Conservation (phyloP, 306 rosid genomes). For the Lathyrus oleraceus region DNA sequence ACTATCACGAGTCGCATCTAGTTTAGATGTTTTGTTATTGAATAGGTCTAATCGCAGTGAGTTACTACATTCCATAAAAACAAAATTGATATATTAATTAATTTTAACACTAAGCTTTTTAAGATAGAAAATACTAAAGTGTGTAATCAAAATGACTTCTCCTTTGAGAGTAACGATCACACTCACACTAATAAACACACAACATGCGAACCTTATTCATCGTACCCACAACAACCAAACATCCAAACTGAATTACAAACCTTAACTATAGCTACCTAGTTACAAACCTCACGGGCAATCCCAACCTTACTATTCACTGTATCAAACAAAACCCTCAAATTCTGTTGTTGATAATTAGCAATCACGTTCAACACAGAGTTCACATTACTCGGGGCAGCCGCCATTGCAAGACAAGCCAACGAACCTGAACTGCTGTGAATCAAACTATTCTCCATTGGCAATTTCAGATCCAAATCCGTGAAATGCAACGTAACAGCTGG, state of each 20-base stretch:
- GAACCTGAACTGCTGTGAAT: conserved; percentile 86
- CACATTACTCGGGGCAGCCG: conserved; percentile 78
- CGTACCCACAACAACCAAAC: neutral
- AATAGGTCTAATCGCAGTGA: too few species aligned
- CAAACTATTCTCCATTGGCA: conserved; percentile 77
- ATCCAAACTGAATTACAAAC: conserved; percentile 3
- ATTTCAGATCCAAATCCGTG: conserved; percentile 56
- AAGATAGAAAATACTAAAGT: too few species aligned
- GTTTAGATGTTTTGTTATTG: neutral
- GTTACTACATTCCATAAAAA: too few species aligned
- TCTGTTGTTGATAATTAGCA: conserved; percentile 93
- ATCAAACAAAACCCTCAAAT: conserved; percentile 83
- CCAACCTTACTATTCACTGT: conserved; percentile 71
- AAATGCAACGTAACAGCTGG: conserved; percentile 62
- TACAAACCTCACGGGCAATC: conserved; percentile 86
- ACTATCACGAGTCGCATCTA: neutral
- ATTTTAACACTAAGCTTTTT: too few species aligned
- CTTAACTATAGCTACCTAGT: conserved; percentile 38
- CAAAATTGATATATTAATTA: too few species aligned
- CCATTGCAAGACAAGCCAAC: conserved; percentile 88
- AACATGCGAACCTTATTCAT: too few species aligned
- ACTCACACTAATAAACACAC: too few species aligned
- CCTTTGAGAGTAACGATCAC: conserved; percentile 1
- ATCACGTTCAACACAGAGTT: conserved; percentile 85
- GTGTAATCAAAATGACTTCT: conserved; percentile 16